Evolutionary conservation across 352 stramenopile genomes (phyloP).

Genomic region (Hyaloperonospora brassicae): DNA sequence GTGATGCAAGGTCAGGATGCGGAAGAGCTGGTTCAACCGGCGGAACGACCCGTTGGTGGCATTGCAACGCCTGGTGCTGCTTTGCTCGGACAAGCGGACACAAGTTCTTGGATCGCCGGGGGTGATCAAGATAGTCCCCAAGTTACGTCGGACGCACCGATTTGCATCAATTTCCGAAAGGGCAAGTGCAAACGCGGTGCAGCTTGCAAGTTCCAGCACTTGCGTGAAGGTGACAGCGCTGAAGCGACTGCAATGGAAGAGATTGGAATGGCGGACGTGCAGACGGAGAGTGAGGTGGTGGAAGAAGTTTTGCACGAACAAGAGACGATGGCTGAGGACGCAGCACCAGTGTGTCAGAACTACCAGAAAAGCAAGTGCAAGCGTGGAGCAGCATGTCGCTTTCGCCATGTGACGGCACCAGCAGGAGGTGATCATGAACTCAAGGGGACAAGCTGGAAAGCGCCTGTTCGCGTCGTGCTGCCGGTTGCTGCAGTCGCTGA

Average conservation of each 20-base stretch:
- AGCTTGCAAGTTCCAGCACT: constrained; percentile 52
- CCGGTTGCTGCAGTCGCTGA: constrained; percentile 35
- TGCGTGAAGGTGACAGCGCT: constrained; percentile 18
- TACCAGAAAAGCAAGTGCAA: constrained; percentile 69
- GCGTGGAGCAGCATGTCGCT: constrained; percentile 48
- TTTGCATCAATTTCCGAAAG: constrained; percentile 72
- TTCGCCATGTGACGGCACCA: constrained; percentile 38
- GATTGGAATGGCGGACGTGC: constrained; percentile 3
- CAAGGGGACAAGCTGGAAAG: constrained; percentile 18
- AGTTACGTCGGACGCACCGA: constrained; percentile 35
- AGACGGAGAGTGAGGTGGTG: constrained; percentile 3
- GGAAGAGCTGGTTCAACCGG: constrained; percentile 35
- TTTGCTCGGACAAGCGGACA: constrained; percentile 15
- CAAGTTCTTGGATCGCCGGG: neutral
- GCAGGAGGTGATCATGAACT: constrained; percentile 7
- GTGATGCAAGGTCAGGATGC: constrained; percentile 51
- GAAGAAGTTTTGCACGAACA: constrained; percentile 22
- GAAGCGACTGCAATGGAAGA: constrained; percentile 4
- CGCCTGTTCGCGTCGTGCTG: constrained; percentile 30
- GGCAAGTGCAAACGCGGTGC: constrained; percentile 61
- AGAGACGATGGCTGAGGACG: constrained; percentile 33
- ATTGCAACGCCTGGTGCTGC: constrained; percentile 17
- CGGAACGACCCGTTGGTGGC: constrained; percentile 24
- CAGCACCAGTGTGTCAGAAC: constrained; percentile 50
- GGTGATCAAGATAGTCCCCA: constrained; percentile 13